Percentiles rank a stretch among this genome's conserved stretches.
Conservation (phyloP, 148 eudicot genomes). For the Spergularia bocconei region DNA sequence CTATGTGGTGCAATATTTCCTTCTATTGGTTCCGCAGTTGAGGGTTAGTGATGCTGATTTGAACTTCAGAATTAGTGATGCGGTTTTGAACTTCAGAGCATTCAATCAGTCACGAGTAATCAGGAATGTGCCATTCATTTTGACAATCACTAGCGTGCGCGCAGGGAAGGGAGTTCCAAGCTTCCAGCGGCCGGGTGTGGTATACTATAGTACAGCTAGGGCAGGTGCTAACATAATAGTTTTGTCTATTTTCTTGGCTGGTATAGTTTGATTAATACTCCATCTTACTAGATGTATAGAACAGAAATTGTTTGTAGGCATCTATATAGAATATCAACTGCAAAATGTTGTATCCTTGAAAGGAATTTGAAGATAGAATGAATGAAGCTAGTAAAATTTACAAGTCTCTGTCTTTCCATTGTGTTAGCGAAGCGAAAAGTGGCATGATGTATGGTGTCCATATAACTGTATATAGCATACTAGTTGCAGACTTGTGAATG, state of each 20-base stretch:
- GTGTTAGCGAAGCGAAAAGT: too few relatives aligned
- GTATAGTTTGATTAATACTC: constrained; percentile 19
- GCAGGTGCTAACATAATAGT: constrained; percentile 19
- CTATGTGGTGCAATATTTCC: constrained; percentile 37
- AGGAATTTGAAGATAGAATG: too few relatives aligned
- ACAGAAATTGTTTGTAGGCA: neutral
- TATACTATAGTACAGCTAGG: constrained; percentile 11
- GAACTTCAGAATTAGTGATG: neutral
- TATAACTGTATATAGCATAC: too few relatives aligned
- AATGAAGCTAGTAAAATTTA: too few relatives aligned
- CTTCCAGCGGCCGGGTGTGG: constrained; percentile 8
- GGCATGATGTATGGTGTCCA: too few relatives aligned
- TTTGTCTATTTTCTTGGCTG: constrained; percentile 15
- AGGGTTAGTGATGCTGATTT: constrained; percentile 27
- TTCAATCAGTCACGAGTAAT: neutral
- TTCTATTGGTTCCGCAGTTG: constrained; percentile 41
- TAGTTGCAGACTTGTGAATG: too few relatives aligned
- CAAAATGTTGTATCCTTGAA: neutral
- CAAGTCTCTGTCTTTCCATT: too few relatives aligned
- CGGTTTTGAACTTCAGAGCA: neutral
- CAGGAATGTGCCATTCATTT: neutral
- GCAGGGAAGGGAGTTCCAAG: neutral
- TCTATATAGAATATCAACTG: neutral
- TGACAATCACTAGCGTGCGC: neutral
- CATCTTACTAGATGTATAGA: constrained; percentile 21